Base-by-base conservation (phyloP, 805 yeast genomes). In the Sugiyamaella smithiae region DNA sequence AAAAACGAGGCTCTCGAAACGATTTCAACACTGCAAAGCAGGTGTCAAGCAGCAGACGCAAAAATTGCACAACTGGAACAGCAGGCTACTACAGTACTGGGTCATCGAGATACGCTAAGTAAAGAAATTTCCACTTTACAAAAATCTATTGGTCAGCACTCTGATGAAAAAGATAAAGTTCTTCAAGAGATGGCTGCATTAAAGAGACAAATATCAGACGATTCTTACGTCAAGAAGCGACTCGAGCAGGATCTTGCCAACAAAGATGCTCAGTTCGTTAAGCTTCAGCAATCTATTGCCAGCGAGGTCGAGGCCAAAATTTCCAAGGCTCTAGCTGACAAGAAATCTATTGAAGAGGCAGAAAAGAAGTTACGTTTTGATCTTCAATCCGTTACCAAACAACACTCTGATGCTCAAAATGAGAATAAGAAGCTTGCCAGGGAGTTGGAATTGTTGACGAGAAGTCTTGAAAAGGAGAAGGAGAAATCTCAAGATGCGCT, bases 311-410 rank as follows among this genome's bases (percentile, higher is more conserved):
- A 50, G 26, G 37, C 49, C 5, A 46, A 52, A 28, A 77, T 72
- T 48, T 64, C 70, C 29, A 66, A 66, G 28, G 73, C 74, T 51
- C 71, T 66, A 12, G 67, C 72, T 36, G 82, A 78, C 4, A 75
- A 70, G 51, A 75, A 69, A 50, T 63, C 65, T 41, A 67, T 70
- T 53, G 75, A 72, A 35, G 66, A 65, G 25, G 75, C 70, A 25
- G 56, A 57, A 23, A 50, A 54, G 26, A 48, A 54, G 28, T 50
- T 60, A 3, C 41, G 49, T 32, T 40, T 44, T 5, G 57, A 59
- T 38, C 49, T 62, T 20, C 56, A 65, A 7, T 52, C 48, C 14
- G 49, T 57, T 12, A 46, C 47, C 16, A 46, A 40, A 1, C 31
- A 51, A 44, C 48, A 54, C 19, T 46, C 48, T 14, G 43, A 55